Base-by-base conservation (phyloP, 768 basidiomycete genomes). In the button mushroom (Agaricus bisporus) region DNA sequence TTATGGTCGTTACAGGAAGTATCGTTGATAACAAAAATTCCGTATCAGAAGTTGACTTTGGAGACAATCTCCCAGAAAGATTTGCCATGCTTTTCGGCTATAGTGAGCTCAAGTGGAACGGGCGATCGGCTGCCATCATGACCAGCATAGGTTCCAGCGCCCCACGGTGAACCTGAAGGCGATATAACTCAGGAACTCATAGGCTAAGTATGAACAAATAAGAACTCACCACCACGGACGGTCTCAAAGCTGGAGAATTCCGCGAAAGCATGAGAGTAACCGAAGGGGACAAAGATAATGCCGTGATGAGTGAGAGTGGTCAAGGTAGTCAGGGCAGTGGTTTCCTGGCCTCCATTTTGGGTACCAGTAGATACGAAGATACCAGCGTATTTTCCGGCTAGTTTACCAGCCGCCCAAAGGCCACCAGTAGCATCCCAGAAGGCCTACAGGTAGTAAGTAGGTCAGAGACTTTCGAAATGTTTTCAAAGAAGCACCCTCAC, bases 341-440 rank as follows among this genome's bases (percentile, higher is more conserved):
- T 56, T 61, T 85, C 86, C 59, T 93, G 91, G n/a, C 91, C 91
- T 55, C 91, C 89, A 51, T 90, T 89, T 10, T 74, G 81, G n/a
- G 75, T 71, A 1, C 76, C 86, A 0, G 86, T 84, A 20, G 85
- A 85, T 45, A 89, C 80, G 71, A 92, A 93, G 39, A 82, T 69
- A 12, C 83, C 76, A 2, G 79, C 91, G 59, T 80, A 84, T 67
- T 94, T 95, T 59, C 91, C 91, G 15, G 75, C 68, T 48, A 94
- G 72, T 1, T 68, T 72, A 18, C 89, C 83, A 0, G 53, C 20
- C 0, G 54, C 61, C 88, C 89, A 91, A 29, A 88, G 74, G 1
- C 66, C 60, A 51, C 90, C 88, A 7, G 88, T 90, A 5, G 75
- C 64, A 58, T 92, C 89, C 81, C 87, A 91, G 70, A 93, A 86